These are phyloP conservation scores for Lizonia empirigonia DNA, from an alignment of 2,329 filamentous ascomycete genomes.

Conservation along the genomic window DNA sequence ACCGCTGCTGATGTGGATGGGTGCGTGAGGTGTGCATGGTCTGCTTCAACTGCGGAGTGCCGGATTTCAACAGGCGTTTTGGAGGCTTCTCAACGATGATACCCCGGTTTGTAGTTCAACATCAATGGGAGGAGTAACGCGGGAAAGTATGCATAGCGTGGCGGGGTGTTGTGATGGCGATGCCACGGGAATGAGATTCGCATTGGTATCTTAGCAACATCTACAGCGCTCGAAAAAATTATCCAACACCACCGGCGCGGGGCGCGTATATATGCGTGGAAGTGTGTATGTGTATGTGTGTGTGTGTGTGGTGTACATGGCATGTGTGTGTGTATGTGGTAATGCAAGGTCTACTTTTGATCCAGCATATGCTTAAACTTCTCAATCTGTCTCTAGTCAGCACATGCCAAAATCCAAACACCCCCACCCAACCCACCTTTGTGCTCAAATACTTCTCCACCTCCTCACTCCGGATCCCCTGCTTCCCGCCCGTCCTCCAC, in stretches of 20 bases:
- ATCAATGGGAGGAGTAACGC: slow-evolving; percentile 11
- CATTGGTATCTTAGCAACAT: slow-evolving; percentile 7
- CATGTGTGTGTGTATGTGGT: neutral
- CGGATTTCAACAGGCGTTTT: slow-evolving; percentile 32
- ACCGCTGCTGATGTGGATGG: neutral
- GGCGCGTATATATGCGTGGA: neutral
- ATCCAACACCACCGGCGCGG: neutral
- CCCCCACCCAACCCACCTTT: slow-evolving; percentile 81
- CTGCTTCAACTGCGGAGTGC: slow-evolving; percentile 35
- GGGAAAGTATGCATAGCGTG: no score
- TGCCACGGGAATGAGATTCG: neutral
- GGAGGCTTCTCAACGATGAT: slow-evolving; percentile 44
- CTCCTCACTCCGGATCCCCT: slow-evolving; percentile 84
- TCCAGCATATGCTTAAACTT: slow-evolving; percentile 60
- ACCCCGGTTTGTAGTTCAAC: slow-evolving; percentile 44
- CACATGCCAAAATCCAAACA: neutral
- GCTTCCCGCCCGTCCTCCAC: slow-evolving; percentile 79
- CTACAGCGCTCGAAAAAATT: neutral
- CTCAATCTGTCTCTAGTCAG: slow-evolving; percentile 49
- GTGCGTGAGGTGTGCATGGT: no score
- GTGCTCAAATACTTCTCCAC: slow-evolving; percentile 93
- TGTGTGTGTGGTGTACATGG: neutral
- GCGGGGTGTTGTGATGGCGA: no score
- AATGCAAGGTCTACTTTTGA: slow-evolving; percentile 20
- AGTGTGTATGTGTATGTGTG: neutral